phyloP scores from a whole-genome alignment of 2,329 filamentous ascomycete species.

The Pestalotiopsis sp. region DNA sequence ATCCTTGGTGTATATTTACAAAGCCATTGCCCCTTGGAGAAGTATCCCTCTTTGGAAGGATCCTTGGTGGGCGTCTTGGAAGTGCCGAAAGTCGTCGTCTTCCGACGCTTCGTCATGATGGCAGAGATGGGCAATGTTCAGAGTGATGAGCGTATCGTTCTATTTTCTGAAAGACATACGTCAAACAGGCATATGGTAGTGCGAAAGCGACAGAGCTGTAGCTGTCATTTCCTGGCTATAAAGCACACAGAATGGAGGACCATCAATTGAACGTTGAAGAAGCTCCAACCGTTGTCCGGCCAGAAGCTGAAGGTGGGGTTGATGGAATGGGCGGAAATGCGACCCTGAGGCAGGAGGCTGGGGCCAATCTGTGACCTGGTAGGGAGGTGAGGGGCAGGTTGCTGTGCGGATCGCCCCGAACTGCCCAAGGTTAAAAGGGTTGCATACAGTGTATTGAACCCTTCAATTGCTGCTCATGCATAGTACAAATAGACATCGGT shows the following conservation, averaged over 20 bases:
- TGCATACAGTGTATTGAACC: too few relatives aligned
- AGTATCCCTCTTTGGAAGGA: conserved; percentile 9
- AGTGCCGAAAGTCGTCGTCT: conserved; percentile 14
- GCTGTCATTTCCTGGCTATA: neutral
- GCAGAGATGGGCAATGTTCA: neutral
- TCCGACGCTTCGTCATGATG: neutral
- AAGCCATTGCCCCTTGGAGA: conserved; percentile 26
- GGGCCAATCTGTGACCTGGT: neutral
- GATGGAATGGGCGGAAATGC: neutral
- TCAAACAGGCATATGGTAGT: neutral
- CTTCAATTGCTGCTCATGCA: too few relatives aligned
- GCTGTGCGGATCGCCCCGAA: neutral
- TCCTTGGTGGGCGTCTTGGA: conserved; percentile 13
- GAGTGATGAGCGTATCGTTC: neutral
- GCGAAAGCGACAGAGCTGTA: neutral
- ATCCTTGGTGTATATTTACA: conserved; percentile 8
- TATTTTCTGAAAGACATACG: neutral
- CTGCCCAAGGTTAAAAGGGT: neutral
- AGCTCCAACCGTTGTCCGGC: neutral
- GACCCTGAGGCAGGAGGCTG: neutral
- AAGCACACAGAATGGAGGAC: neutral
- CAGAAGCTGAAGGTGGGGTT: neutral
- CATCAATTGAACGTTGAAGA: neutral
- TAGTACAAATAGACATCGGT: neutral
- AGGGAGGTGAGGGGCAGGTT: neutral